Percentiles rank a stretch among this genome's conserved stretches.
phyloP scores from a whole-genome alignment of 441 rosid genomes.

The Eruca vesicaria region DNA sequence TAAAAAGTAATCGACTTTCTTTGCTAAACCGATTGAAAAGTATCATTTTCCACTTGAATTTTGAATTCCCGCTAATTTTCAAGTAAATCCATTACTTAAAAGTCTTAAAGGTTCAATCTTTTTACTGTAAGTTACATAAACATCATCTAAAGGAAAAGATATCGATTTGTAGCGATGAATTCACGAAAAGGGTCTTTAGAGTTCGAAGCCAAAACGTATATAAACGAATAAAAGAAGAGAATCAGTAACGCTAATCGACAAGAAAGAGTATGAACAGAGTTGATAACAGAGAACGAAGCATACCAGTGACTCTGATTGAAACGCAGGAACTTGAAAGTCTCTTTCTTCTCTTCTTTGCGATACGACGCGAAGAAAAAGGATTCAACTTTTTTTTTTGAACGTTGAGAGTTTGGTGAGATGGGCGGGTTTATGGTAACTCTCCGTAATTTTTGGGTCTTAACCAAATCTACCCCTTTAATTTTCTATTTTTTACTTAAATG shows the following conservation, averaged over 20 bases:
- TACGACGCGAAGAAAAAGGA: constrained; percentile 25
- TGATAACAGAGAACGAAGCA: constrained; percentile 10
- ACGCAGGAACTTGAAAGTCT: background rate
- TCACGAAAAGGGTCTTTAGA: background rate
- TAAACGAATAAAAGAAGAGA: background rate
- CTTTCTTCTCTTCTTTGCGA: constrained; percentile 1
- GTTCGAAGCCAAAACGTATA: background rate
- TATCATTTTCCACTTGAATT: background rate
- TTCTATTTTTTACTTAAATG: background rate
- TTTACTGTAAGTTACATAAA: background rate
- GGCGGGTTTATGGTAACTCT: constrained; percentile 32
- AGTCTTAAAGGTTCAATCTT: background rate
- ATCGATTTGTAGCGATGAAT: background rate
- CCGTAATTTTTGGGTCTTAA: constrained; percentile 28
- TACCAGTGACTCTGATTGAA: constrained; percentile 18
- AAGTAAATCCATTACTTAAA: background rate
- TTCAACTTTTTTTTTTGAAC: constrained; percentile 28
- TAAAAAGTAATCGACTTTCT: background rate
- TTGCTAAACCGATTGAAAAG: background rate
- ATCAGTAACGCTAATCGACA: background rate
- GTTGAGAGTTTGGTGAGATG: constrained; percentile 32
- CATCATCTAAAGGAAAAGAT: constrained; percentile 1
- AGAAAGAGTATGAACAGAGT: background rate
- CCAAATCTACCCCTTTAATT: background rate
- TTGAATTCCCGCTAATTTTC: background rate